These are phyloP conservation scores for Cenchrus purpureus DNA, from an alignment of 176 grass and related monocot species.

Conservation along the genomic window DNA sequence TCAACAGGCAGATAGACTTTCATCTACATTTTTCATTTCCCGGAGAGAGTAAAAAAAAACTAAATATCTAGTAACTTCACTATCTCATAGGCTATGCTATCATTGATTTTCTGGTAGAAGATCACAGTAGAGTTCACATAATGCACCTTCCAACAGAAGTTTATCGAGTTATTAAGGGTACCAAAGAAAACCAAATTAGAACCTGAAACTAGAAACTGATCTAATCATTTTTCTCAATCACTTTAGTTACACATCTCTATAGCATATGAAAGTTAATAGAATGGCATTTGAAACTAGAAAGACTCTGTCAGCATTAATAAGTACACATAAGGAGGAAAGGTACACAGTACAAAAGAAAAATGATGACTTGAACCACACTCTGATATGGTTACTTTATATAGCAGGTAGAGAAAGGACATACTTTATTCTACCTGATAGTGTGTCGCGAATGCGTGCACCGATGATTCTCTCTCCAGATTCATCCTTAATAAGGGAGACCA, in stretches of 20 bases:
- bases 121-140: not conserved
- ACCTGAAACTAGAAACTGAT: not conserved
- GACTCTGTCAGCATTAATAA: not conserved
- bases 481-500: conserved; percentile 87
- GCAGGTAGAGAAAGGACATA: conserved; percentile 36
- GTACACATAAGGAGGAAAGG: not conserved
- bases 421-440: conserved; percentile 84
- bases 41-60: not conserved
- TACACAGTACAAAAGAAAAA: conserved; percentile 5
- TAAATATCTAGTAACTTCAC: not conserved
- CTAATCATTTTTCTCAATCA: not conserved
- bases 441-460: conserved; percentile 78
- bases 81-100: not conserved
- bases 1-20: not conserved
- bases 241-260: not conserved
- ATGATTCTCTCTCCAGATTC: conserved; percentile 70
- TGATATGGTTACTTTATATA: conserved; percentile 13
- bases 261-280: not conserved
- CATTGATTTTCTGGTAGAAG: not conserved
- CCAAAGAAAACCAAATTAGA: not conserved
- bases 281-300: conserved; percentile 28
- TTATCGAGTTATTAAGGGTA: not conserved
- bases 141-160: not conserved
- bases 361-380: conserved; percentile 13
- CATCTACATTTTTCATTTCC: not conserved